phyloP scores from a whole-genome alignment of 352 stramenopile genomes.

The Phytophthora agathidicida region DNA sequence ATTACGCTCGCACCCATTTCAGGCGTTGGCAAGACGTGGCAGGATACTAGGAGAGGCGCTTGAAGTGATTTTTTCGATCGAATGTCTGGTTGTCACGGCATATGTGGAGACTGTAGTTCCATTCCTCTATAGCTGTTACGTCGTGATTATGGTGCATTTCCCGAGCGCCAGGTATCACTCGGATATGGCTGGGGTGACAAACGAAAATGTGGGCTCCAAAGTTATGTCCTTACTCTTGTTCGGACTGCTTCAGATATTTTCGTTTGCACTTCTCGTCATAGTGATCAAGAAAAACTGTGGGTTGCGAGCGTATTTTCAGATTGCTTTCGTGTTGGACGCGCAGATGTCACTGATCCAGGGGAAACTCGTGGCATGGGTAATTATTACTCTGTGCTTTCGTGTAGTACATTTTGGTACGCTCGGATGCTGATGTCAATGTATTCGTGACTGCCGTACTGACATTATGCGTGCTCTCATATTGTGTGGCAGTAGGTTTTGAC shows the following conservation, averaged over 20 bases:
- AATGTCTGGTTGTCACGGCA: slow-evolving; percentile 35
- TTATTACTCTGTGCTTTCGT: slow-evolving; percentile 6
- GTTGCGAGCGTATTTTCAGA: slow-evolving; percentile 12
- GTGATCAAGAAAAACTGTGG: slow-evolving; percentile 16
- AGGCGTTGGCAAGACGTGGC: neutral
- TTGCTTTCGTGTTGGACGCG: slow-evolving; percentile 34
- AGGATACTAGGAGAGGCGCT: slow-evolving; percentile 4
- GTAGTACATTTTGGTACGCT: slow-evolving; percentile 13
- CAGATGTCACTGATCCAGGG: slow-evolving; percentile 18
- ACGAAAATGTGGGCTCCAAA: neutral
- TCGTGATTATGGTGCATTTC: slow-evolving; percentile 14
- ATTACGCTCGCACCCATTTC: neutral
- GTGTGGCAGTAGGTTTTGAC: slow-evolving; percentile 2
- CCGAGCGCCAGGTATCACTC: slow-evolving; percentile 14
- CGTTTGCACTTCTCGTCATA: slow-evolving; percentile 9
- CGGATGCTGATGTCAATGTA: no score
- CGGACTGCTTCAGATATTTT: slow-evolving; percentile 19
- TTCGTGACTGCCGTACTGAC: no score
- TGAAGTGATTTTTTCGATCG: slow-evolving; percentile 20
- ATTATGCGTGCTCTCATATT: neutral
- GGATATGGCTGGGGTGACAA: slow-evolving; percentile 3
- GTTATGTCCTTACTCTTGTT: slow-evolving; percentile 16
- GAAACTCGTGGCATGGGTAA: slow-evolving; percentile 6
- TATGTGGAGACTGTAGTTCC: slow-evolving; percentile 40
- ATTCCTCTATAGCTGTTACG: slow-evolving; percentile 22